These are phyloP conservation scores for Hawksworthiomyces lignivorus DNA, from an alignment of 2,329 filamentous ascomycete species.

Conservation along the genomic window DNA sequence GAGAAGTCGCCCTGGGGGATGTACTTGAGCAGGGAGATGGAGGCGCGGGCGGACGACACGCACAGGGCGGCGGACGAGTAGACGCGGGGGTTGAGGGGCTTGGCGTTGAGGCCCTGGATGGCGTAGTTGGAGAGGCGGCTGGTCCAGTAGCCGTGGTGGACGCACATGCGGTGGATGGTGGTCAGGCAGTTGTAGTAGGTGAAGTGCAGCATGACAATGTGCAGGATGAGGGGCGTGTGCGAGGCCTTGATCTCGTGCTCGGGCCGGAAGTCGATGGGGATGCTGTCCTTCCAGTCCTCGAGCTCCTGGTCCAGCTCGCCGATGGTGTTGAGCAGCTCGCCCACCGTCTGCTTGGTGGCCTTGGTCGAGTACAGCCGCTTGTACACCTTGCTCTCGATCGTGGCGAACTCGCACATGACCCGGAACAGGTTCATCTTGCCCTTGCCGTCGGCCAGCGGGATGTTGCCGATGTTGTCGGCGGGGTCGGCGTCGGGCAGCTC, in stretches of 20 bases:
- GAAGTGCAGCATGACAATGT: slow-evolving; percentile 91
- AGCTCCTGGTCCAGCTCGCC: slow-evolving; percentile 84
- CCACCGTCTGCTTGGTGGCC: slow-evolving; percentile 84
- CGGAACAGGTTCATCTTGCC: slow-evolving; percentile 93
- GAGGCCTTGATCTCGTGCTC: slow-evolving; percentile 93
- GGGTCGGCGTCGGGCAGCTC: slow-evolving; percentile 89
- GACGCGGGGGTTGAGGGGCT: slow-evolving; percentile 84
- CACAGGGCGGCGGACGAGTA: slow-evolving; percentile 91
- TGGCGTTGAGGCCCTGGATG: slow-evolving; percentile 85
- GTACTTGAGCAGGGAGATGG: slow-evolving; percentile 90
- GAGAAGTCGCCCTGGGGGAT: slow-evolving; percentile 91
- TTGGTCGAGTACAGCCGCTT: slow-evolving; percentile 87
- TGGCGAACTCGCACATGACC: slow-evolving; percentile 82
- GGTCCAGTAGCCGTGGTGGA: slow-evolving; percentile 97
- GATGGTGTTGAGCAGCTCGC: slow-evolving; percentile 89
- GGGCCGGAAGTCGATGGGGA: slow-evolving; percentile 92
- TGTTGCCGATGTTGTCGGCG: slow-evolving; percentile 87
- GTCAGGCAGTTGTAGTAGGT: slow-evolving; percentile 97
- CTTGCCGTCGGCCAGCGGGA: slow-evolving; percentile 80
- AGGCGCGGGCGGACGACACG: slow-evolving; percentile 84
- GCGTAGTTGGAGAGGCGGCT: slow-evolving; percentile 90
- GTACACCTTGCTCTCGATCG: slow-evolving; percentile 92
- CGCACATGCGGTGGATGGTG: slow-evolving; percentile 96
- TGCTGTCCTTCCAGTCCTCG: slow-evolving; percentile 93
- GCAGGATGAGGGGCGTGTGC: slow-evolving; percentile 87